phyloP scores from a whole-genome alignment of 2,329 filamentous ascomycete genomes.

The Colletotrichum falcatum region DNA sequence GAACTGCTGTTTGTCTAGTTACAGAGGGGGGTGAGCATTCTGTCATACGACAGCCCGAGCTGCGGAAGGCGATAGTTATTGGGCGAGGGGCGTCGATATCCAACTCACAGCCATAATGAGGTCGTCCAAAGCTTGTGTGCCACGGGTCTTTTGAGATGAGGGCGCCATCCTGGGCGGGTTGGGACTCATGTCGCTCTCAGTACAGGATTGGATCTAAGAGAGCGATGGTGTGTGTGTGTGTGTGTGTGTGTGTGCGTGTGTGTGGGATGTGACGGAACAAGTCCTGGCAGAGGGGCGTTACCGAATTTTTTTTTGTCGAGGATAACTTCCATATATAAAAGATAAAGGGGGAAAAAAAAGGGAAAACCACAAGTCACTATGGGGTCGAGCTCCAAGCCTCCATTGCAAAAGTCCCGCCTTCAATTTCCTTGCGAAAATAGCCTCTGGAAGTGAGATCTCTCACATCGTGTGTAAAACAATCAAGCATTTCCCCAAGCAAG shows the following conservation, averaged over 20 bases:
- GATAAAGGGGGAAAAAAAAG: not conserved
- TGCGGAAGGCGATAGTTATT: not conserved
- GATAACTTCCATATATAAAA: not conserved
- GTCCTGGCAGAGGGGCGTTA: not conserved
- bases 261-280: not conserved
- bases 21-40: conserved; percentile 31
- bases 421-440: not conserved
- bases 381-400: conserved; percentile 1
- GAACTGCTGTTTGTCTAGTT: conserved; percentile 88
- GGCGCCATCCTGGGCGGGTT: conserved; percentile 18
- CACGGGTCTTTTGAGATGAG: conserved; percentile 5
- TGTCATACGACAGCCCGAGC: not conserved
- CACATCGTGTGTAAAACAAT: not conserved
- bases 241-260: no score
- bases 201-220: not conserved
- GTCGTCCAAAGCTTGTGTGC: conserved; percentile 55
- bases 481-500: not conserved
- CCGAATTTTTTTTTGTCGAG: not conserved
- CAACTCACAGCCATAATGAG: conserved; percentile 66
- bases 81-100: not conserved
- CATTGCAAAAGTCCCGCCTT: not conserved
- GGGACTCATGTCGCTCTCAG: not conserved
- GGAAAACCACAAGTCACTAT: not conserved
- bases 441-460: not conserved
- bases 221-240: no score